Percentiles rank a stretch among this genome's conserved stretches.
phyloP scores from a whole-genome alignment of 129 eudicot species.

The Escallonia rubra region DNA sequence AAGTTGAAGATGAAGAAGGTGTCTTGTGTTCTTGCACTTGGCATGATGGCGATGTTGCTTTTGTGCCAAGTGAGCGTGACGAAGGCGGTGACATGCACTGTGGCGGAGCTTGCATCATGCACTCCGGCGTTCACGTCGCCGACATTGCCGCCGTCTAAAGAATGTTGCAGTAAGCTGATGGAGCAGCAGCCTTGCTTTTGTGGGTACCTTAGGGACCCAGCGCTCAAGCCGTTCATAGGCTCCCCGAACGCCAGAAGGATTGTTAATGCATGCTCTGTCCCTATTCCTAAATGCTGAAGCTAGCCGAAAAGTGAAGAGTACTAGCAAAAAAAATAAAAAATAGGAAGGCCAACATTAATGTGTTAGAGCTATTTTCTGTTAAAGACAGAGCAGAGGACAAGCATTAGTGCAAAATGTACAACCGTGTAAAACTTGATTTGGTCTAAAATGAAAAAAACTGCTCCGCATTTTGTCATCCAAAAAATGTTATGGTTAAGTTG shows the following conservation, averaged over 20 bases:
- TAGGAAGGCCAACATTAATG: neutral
- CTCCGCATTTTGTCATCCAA: no score
- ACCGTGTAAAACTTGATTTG: no score
- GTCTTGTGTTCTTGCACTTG: neutral
- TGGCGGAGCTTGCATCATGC: neutral
- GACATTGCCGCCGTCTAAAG: neutral
- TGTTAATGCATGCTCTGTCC: neutral
- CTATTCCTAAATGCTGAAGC: neutral
- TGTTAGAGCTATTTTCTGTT: neutral
- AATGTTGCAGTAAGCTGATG: neutral
- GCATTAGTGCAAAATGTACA: neutral
- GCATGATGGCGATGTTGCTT: neutral
- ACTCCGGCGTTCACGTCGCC: neutral
- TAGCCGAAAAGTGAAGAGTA: no score
- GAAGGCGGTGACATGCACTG: neutral
- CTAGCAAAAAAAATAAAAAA: no score
- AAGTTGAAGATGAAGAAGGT: neutral
- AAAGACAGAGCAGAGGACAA: neutral
- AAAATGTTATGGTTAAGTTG: no score
- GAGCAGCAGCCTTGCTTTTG: neutral
- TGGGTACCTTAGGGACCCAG: neutral
- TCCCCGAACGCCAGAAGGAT: constrained; percentile 1
- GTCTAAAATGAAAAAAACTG: neutral
- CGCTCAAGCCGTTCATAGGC: neutral
- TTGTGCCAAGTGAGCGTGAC: neutral